Evolutionary conservation across 2,329 filamentous ascomycete genomes (phyloP).

Genomic region (Didymella keratinophila): DNA sequence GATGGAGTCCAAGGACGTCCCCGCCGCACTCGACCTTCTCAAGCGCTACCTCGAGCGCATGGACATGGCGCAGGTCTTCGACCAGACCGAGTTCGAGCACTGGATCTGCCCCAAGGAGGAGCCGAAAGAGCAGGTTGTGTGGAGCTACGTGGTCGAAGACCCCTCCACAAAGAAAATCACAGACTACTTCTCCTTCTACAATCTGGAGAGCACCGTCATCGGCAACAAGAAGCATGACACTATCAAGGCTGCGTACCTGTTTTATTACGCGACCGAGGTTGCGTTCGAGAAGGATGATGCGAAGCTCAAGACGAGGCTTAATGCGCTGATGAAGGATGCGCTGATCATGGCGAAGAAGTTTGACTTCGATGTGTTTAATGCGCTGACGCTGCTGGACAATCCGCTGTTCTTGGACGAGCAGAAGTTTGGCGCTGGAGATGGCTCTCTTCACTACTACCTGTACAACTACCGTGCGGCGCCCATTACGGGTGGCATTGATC

Average conservation of each 20-base stretch:
- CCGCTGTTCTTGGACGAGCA: conserved; percentile 90
- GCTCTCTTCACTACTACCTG: conserved; percentile 94
- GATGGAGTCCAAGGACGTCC: conserved; percentile 81
- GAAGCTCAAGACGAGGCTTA: conserved; percentile 79
- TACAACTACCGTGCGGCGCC: conserved; percentile 94
- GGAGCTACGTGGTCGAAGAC: conserved; percentile 87
- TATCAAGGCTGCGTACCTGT: conserved; percentile 91
- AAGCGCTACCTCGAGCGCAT: conserved; percentile 80
- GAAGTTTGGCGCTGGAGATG: conserved; percentile 93
- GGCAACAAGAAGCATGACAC: conserved; percentile 77
- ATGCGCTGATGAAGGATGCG: conserved; percentile 81
- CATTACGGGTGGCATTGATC: conserved; percentile 85
- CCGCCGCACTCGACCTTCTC: conserved; percentile 76
- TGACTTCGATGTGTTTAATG: conserved; percentile 97
- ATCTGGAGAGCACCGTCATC: conserved; percentile 91
- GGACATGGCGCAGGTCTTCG: conserved; percentile 84
- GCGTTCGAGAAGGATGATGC: conserved; percentile 68
- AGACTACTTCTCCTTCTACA: conserved; percentile 97
- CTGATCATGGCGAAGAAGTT: conserved; percentile 85
- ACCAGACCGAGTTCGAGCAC: conserved; percentile 81
- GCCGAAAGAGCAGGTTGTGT: conserved; percentile 77
- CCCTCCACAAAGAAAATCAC: conserved; percentile 79
- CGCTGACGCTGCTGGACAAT: conserved; percentile 92
- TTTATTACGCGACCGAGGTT: conserved; percentile 90
- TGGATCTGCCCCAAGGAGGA: conserved; percentile 77